Conservation (phyloP, 208 protist genomes). For the Trypanosoma boissoni region DNA sequence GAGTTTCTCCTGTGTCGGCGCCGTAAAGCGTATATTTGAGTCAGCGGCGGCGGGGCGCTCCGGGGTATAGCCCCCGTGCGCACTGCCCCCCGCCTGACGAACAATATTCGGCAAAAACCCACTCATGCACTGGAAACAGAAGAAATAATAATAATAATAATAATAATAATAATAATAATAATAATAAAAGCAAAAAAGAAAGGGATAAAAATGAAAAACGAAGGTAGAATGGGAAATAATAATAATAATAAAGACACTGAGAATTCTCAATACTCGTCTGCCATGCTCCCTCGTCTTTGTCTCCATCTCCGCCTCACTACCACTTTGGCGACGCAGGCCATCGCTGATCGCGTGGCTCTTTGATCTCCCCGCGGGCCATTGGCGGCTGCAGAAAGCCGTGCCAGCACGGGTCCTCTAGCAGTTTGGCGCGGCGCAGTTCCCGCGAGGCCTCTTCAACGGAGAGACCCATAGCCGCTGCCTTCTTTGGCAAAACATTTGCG, state of each 20-base stretch:
- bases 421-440: constrained; percentile 43
- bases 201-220: constrained; percentile 18
- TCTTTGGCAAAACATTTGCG: constrained; percentile 54
- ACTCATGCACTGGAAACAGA: too few relatives aligned
- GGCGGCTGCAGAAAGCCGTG: constrained; percentile 70
- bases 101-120: too few relatives aligned
- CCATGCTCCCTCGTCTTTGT: not conserved
- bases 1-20: too few relatives aligned
- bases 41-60: not conserved
- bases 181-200: not conserved
- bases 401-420: constrained; percentile 69
- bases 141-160: too few relatives aligned
- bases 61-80: constrained; percentile 1
- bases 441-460: constrained; percentile 48
- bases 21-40: not conserved
- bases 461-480: constrained; percentile 58
- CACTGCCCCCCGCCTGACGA: too few relatives aligned
- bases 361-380: constrained; percentile 55
- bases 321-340: constrained; percentile 90
- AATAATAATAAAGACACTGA: too few relatives aligned
- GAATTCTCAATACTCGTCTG: not conserved
- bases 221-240: too few relatives aligned
- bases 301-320: constrained; percentile 26
- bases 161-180: constrained; percentile 13
- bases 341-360: constrained; percentile 85